Conservation (phyloP, 805 yeast genomes). For the Wickerhamomyces silvicola region DNA sequence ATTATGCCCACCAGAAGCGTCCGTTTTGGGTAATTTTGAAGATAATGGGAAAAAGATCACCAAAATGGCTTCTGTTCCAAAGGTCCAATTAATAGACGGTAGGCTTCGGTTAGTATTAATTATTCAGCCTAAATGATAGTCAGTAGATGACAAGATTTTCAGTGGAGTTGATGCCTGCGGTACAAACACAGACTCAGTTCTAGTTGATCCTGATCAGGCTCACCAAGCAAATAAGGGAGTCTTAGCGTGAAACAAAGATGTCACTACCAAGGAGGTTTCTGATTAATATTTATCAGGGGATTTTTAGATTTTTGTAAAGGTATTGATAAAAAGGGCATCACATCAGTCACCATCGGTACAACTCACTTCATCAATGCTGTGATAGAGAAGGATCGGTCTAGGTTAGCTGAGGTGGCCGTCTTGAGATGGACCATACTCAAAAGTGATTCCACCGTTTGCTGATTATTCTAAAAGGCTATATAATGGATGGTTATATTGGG, state of each 20-base stretch:
- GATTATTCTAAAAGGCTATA: conserved; percentile 36
- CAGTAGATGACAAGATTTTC: too few relatives aligned
- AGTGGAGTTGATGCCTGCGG: conserved; percentile 48
- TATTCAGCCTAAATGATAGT: too few relatives aligned
- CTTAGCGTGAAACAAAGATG: conserved; percentile 36
- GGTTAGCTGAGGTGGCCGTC: conserved; percentile 37
- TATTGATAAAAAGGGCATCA: conserved; percentile 24
- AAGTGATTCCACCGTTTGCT: conserved; percentile 31
- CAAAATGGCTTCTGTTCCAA: conserved; percentile 7
- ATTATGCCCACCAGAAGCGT: background rate
- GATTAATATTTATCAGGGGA: conserved; percentile 34
- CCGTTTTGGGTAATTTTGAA: background rate
- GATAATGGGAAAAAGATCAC: conserved; percentile 5
- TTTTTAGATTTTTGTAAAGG: conserved; percentile 26
- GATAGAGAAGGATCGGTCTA: conserved; percentile 35
- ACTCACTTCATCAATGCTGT: conserved; percentile 47
- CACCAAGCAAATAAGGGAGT: conserved; percentile 26
- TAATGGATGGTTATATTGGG: conserved; percentile 30
- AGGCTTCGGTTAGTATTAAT: too few relatives aligned
- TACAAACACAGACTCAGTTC: conserved; percentile 43
- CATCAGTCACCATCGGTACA: conserved; percentile 41
- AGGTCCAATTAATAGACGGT: too few relatives aligned
- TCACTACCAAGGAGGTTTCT: conserved; percentile 38
- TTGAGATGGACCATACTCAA: conserved; percentile 37
- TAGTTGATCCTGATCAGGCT: conserved; percentile 33